Evolutionary conservation across 2,329 filamentous ascomycete genomes (phyloP).

Genomic region (Fusarium duplospermum): DNA sequence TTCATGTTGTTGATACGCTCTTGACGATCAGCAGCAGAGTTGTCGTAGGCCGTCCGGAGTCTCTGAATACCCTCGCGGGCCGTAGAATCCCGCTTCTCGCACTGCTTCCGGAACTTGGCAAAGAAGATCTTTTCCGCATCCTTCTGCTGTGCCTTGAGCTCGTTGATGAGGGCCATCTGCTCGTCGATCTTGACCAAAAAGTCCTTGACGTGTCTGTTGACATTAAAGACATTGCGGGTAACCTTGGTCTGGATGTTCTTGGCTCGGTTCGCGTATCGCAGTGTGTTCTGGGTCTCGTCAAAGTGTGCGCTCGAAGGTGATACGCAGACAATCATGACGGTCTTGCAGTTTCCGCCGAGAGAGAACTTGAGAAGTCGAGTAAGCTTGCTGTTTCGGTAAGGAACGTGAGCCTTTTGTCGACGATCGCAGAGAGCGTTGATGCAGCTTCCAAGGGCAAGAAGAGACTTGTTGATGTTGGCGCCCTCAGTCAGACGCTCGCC

Average conservation of each 20-base stretch:
- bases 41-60: slow-evolving; percentile 85
- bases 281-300: slow-evolving; percentile 97
- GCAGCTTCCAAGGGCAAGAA: slow-evolving; percentile 93
- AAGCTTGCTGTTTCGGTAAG: slow-evolving; percentile 97
- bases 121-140: slow-evolving; percentile 86
- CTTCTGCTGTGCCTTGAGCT: slow-evolving; percentile 92
- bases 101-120: slow-evolving; percentile 90
- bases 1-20: slow-evolving; percentile 85
- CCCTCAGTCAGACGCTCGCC: slow-evolving; percentile 92
- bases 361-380: slow-evolving; percentile 97
- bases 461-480: slow-evolving; percentile 99
- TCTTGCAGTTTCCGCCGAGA: slow-evolving; percentile 96
- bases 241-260: slow-evolving; percentile 99
- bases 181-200: slow-evolving; percentile 99
- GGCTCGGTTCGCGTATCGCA: slow-evolving; percentile 95
- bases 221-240: slow-evolving; percentile 98
- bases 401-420: slow-evolving; percentile 91
- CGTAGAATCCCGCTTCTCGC: slow-evolving; percentile 82
- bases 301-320: slow-evolving; percentile 97
- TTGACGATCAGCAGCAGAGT: slow-evolving; percentile 79
- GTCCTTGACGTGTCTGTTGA: slow-evolving; percentile 98
- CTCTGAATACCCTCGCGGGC: slow-evolving; percentile 83
- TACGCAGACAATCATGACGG: slow-evolving; percentile 99
- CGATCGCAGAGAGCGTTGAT: slow-evolving; percentile 98
- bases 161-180: slow-evolving; percentile 96